Conservation (phyloP, 169 alveolate genomes). For the Eimeria zaria region DNA sequence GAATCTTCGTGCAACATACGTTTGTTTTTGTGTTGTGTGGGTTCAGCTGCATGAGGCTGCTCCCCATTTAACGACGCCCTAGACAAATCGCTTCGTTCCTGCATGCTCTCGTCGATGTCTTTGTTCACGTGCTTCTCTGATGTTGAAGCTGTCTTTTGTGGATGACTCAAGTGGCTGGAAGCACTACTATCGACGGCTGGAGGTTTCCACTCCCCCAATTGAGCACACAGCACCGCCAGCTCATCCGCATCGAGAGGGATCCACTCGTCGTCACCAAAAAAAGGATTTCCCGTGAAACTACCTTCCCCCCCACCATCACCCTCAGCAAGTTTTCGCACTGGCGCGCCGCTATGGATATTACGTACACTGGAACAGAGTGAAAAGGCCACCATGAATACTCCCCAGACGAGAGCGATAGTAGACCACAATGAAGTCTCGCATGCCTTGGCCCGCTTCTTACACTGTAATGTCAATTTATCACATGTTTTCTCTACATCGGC, state of each 20-base stretch:
- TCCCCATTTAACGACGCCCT: neutral
- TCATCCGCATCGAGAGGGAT: slow-evolving; percentile 6
- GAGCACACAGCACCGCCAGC: slow-evolving; percentile 12
- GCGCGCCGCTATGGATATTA: neutral
- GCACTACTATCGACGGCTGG: neutral
- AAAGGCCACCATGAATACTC: neutral
- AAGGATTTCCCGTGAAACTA: neutral
- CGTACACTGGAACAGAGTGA: neutral
- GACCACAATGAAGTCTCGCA: neutral
- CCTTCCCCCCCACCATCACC: neutral
- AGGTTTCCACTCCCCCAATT: slow-evolving; percentile 15
- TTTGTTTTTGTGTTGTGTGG: neutral
- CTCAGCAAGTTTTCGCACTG: neutral
- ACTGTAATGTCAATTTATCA: too few species aligned
- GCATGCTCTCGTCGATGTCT: neutral
- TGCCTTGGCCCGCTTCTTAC: neutral
- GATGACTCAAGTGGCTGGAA: neutral
- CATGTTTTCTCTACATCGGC: too few species aligned
- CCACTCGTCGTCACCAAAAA: neutral
- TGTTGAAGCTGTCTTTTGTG: neutral
- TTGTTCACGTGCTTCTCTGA: neutral
- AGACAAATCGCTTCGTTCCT: neutral
- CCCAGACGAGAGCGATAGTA: neutral
- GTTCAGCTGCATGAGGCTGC: neutral
- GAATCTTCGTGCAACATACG: neutral